phyloP scores from a whole-genome alignment of 2,329 filamentous ascomycete genomes.

The Corinectria fuckeliana region DNA sequence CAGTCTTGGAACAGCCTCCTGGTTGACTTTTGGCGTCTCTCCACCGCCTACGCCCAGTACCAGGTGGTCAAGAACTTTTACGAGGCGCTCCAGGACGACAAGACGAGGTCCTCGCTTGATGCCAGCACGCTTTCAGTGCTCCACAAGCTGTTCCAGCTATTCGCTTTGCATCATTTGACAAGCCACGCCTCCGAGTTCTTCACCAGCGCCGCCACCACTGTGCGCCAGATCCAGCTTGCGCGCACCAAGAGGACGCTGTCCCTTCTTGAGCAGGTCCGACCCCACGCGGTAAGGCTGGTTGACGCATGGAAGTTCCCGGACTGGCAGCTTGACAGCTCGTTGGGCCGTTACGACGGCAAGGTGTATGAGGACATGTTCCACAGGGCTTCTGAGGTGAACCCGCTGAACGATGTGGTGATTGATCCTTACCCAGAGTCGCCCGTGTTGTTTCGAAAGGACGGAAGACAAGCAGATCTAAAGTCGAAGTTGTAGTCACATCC shows the following conservation, averaged over 20 bases:
- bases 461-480: slow-evolving; percentile 6
- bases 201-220: slow-evolving; percentile 70
- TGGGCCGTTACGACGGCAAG: slow-evolving; percentile 75
- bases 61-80: slow-evolving; percentile 78
- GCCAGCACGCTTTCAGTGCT: slow-evolving; percentile 63
- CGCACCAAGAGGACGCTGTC: slow-evolving; percentile 72
- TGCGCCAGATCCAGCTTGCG: slow-evolving; percentile 74
- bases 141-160: slow-evolving; percentile 83
- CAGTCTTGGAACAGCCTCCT: slow-evolving; percentile 79
- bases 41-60: slow-evolving; percentile 78
- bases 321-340: slow-evolving; percentile 75
- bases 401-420: slow-evolving; percentile 73
- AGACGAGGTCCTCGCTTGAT: slow-evolving; percentile 61
- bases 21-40: slow-evolving; percentile 79
- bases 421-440: slow-evolving; percentile 69
- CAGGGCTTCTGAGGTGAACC: slow-evolving; percentile 74
- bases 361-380: slow-evolving; percentile 82
- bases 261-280: slow-evolving; percentile 73
- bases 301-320: slow-evolving; percentile 80
- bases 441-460: slow-evolving; percentile 30
- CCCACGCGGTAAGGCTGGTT: slow-evolving; percentile 74
- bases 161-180: slow-evolving; percentile 69
- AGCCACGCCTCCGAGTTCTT: slow-evolving; percentile 76
- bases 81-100: slow-evolving; percentile 50
- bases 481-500: slow-evolving; percentile 21